These are phyloP conservation scores for Camellia lanceoleosa DNA, from an alignment of 148 eudicot species.

Conservation along the genomic window DNA sequence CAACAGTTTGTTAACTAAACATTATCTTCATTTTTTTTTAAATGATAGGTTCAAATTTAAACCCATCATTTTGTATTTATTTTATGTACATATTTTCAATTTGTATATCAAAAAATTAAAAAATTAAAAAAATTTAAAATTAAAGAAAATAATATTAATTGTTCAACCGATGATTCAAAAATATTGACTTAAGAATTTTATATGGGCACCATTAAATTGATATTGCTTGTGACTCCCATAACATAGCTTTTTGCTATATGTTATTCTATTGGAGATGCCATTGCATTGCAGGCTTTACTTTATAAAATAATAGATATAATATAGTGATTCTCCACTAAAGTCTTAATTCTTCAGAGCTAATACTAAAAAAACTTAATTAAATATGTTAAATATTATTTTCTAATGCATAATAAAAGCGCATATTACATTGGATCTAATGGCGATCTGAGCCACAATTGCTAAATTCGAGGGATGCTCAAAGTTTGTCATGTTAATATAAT, in stretches of 20 bases:
- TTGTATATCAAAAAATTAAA: too few relatives aligned
- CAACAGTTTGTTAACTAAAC: too few relatives aligned
- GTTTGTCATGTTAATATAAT: not conserved
- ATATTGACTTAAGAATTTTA: not conserved
- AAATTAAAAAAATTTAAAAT: not conserved
- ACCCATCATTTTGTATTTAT: too few relatives aligned
- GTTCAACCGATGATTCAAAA: not conserved
- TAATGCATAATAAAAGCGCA: conserved; percentile 9
- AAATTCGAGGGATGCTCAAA: conserved; percentile 29
- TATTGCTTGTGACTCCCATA: conserved; percentile 17
- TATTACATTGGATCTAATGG: conserved; percentile 37
- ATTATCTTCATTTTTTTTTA: too few relatives aligned
- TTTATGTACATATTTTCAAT: too few relatives aligned
- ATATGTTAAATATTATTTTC: not conserved
- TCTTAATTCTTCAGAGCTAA: conserved; percentile 16
- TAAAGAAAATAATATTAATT: not conserved
- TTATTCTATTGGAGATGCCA: conserved; percentile 2
- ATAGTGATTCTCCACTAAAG: conserved; percentile 5
- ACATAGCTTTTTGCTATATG: conserved; percentile 1
- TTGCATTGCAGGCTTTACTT: not conserved
- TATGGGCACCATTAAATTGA: conserved; percentile 2
- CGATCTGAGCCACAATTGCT: conserved; percentile 12
- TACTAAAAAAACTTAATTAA: not conserved
- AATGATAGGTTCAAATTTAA: too few relatives aligned
- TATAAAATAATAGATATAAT: conserved; percentile 1